A percentile compares a stretch with the other conserved stretches of the same genome.
Conservation (phyloP, 208 protist genomes). For the Wallacemonas sp. region DNA sequence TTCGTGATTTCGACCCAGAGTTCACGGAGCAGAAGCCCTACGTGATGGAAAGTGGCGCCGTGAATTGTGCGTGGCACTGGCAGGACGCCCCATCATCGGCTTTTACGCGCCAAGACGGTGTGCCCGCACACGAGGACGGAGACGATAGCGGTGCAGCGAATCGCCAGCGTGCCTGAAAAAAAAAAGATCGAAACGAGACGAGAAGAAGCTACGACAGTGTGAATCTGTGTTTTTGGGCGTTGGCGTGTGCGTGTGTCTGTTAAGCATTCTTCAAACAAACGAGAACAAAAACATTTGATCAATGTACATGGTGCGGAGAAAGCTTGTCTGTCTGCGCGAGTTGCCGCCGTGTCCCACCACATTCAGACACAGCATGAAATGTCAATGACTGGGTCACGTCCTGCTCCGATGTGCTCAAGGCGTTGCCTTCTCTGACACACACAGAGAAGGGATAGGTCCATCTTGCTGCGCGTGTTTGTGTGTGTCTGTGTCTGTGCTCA, state of each 20-base stretch:
- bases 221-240: no score
- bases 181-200: no score
- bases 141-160: neutral
- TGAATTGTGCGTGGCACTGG: slow-evolving; percentile 81
- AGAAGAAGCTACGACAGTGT: no score
- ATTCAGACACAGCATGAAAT: neutral
- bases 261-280: no score
- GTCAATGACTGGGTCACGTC: no score
- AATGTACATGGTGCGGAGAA: no score
- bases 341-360: neutral
- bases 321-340: no score
- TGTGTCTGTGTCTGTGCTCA: neutral
- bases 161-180: no score
- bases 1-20: slow-evolving; percentile 67
- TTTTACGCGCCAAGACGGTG: neutral
- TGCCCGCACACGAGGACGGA: neutral
- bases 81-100: slow-evolving; percentile 4
- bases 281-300: no score
- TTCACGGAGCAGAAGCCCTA: slow-evolving; percentile 66
- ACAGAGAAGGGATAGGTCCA: neutral
- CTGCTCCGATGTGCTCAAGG: no score
- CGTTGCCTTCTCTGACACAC: neutral
- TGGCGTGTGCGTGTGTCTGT: no score
- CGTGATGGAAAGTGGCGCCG: slow-evolving; percentile 60
- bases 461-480: neutral